Base-by-base conservation (phyloP, 2,329 filamentous ascomycete species). In the Diaporthe helianthi region DNA sequence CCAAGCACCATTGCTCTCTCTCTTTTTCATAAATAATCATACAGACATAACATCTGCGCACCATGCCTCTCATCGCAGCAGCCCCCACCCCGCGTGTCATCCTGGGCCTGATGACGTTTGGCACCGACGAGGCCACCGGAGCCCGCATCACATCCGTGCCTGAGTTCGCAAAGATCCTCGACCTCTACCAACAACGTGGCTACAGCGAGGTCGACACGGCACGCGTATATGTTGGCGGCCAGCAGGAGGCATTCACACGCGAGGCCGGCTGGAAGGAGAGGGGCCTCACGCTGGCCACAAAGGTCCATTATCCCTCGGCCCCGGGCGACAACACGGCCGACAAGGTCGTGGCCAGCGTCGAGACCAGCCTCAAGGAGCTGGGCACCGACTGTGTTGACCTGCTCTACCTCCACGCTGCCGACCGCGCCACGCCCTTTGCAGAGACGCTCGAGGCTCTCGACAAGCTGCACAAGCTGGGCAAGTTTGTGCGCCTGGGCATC, bases 391-490 rank as follows among this genome's bases (percentile, higher is more conserved):
- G 84, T 71, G 87, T 96, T 8, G 93, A 97, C 78, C 85, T 87
- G 73, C 90, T 91, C 78, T 94, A 94, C 77, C 84, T 94, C 22
- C 92, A 94, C 78, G 91, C 91, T 10, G 85, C 92, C 4, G 86
- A 89, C 76, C 87, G 90, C 13, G 87, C 84, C 1, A 86, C 90
- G 1, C 92, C 91, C 0, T 97, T 97, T 75, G 88, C 89, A 9
- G 91, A 96, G 79, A 96, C 94, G 0, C 84, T 97, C 22, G 87
- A 89, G 74, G 92, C 90, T 5, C 84, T 94, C 70, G 88, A 97
- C 78, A 89, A 93, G 79, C 82, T 97, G 64, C 93, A 97, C 83
- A 93, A 93, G 80, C 87, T 92, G 68, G 93, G 93, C 71, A 96
- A 95, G 78, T 97, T 98, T 76, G 89, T 93, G 24, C 86, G 88